phyloP scores from a whole-genome alignment of 345 rosid species.

The Aquilaria malaccensis region DNA sequence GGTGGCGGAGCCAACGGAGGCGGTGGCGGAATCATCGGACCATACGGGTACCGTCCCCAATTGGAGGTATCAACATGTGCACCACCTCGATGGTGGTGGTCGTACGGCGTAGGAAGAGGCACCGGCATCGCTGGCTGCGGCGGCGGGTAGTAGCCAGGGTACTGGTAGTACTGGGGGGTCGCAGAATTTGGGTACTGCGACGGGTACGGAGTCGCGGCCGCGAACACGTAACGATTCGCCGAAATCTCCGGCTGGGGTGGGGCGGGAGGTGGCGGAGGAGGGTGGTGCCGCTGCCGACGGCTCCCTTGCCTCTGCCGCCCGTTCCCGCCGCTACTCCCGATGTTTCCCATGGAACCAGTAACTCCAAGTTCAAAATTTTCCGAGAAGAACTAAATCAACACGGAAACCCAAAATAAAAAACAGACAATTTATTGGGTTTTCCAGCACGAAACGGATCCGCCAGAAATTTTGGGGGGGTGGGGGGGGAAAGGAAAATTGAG shows the following conservation, averaged over 20 bases:
- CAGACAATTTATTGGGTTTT: neutral
- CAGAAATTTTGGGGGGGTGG: constrained; percentile 4
- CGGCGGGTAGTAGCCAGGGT: constrained; percentile 56
- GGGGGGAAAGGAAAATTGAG: neutral
- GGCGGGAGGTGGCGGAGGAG: constrained; percentile 40
- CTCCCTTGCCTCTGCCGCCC: constrained; percentile 48
- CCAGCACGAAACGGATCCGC: constrained; percentile 2
- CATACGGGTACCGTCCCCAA: constrained; percentile 49
- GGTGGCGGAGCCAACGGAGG: constrained; percentile 48
- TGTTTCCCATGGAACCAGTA: constrained; percentile 54
- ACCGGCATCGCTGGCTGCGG: constrained; percentile 43
- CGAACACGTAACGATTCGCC: constrained; percentile 67
- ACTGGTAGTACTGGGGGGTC: constrained; percentile 46
- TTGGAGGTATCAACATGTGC: constrained; percentile 26
- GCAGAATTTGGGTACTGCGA: constrained; percentile 49
- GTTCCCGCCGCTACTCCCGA: constrained; percentile 42
- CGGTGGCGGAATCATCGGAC: constrained; percentile 32
- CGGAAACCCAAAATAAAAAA: constrained; percentile 1
- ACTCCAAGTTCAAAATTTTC: too few relatives aligned
- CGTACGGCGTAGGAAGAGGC: constrained; percentile 60
- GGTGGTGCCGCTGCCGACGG: constrained; percentile 34
- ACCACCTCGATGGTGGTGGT: constrained; percentile 46
- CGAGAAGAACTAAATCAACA: too few relatives aligned
- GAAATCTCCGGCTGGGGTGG: constrained; percentile 64
- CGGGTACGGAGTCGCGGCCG: constrained; percentile 88